Evolutionary conservation across 2,329 filamentous ascomycete genomes (phyloP).

Genomic region (Paradendryphiella salina): DNA sequence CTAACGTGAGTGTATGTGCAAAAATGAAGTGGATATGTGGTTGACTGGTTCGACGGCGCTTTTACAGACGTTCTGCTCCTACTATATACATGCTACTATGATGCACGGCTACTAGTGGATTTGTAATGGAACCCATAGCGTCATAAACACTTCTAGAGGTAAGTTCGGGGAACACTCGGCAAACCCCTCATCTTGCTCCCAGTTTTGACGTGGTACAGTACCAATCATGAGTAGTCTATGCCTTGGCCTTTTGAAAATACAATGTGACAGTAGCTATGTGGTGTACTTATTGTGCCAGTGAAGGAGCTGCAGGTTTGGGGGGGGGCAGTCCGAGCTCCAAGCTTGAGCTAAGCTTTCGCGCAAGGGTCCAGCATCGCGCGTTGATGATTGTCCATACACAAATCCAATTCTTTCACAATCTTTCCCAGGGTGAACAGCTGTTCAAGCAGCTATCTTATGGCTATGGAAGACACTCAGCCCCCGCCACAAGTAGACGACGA

Average conservation of each 20-base stretch:
- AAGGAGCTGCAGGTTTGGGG: not conserved
- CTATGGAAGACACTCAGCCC: conserved; percentile 25
- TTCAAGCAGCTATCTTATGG: not conserved
- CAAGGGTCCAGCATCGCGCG: conserved; percentile 15
- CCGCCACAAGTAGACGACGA: conserved; percentile 20
- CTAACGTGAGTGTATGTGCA: not conserved
- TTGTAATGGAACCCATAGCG: conserved; percentile 8
- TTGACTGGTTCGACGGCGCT: not conserved
- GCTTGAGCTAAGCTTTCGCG: not conserved
- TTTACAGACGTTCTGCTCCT: not conserved
- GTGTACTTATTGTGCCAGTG: not conserved
- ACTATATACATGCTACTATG: not conserved
- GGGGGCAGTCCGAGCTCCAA: conserved; percentile 1
- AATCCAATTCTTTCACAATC: no score
- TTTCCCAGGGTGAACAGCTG: not conserved
- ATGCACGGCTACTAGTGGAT: not conserved
- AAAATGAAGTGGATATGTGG: not conserved
- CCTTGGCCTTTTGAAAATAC: not conserved
- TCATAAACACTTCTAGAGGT: not conserved
- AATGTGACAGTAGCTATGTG: no score
- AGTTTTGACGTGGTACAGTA: not conserved
- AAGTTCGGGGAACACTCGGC: conserved; percentile 1
- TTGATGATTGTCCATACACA: not conserved
- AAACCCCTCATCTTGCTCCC: not conserved
- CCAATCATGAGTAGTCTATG: not conserved